Evolutionary conservation across 2,329 filamentous ascomycete genomes (phyloP).

Genomic region (Fusarium sp.): DNA sequence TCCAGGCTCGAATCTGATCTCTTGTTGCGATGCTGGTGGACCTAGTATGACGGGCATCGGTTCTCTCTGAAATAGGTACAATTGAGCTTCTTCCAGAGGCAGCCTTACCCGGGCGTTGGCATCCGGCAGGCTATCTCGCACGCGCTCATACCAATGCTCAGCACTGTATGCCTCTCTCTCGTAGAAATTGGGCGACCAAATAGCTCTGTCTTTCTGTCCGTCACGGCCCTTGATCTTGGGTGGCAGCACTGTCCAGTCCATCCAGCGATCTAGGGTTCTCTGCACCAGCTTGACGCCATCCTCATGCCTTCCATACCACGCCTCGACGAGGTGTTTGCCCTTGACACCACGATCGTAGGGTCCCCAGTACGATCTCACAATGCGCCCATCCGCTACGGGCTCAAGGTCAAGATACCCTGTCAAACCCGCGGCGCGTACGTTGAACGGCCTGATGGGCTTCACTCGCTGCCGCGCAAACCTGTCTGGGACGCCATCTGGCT

Average conservation of each 20-base stretch:
- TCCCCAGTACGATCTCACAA: slow-evolving; percentile 49
- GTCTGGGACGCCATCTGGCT: slow-evolving; percentile 46
- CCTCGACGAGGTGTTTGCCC: slow-evolving; percentile 48
- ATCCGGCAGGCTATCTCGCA: slow-evolving; percentile 30
- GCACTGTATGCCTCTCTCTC: slow-evolving; percentile 48
- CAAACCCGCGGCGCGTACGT: slow-evolving; percentile 34
- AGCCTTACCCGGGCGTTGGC: slow-evolving; percentile 29
- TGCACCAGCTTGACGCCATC: slow-evolving; percentile 49
- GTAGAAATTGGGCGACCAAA: slow-evolving; percentile 53
- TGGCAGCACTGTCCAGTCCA: slow-evolving; percentile 53
- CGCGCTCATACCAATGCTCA: slow-evolving; percentile 43
- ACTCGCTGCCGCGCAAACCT: slow-evolving; percentile 41
- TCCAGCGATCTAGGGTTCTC: slow-evolving; percentile 54
- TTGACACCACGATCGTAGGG: slow-evolving; percentile 49
- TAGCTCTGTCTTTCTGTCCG: slow-evolving; percentile 47
- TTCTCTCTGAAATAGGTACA: slow-evolving; percentile 43
- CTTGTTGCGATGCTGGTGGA: slow-evolving; percentile 44
- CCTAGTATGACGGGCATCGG: slow-evolving; percentile 50
- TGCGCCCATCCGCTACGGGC: slow-evolving; percentile 47
- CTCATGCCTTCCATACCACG: slow-evolving; percentile 55
- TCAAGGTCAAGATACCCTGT: slow-evolving; percentile 47
- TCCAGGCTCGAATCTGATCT: slow-evolving; percentile 44
- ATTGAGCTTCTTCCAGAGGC: slow-evolving; percentile 41
- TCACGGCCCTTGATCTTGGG: slow-evolving; percentile 44
- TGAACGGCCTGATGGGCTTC: slow-evolving; percentile 37